A percentile compares a stretch with the other conserved stretches of the same genome.
Conservation (phyloP, 2,329 filamentous ascomycete genomes). For the Cryphonectria nitschkei region DNA sequence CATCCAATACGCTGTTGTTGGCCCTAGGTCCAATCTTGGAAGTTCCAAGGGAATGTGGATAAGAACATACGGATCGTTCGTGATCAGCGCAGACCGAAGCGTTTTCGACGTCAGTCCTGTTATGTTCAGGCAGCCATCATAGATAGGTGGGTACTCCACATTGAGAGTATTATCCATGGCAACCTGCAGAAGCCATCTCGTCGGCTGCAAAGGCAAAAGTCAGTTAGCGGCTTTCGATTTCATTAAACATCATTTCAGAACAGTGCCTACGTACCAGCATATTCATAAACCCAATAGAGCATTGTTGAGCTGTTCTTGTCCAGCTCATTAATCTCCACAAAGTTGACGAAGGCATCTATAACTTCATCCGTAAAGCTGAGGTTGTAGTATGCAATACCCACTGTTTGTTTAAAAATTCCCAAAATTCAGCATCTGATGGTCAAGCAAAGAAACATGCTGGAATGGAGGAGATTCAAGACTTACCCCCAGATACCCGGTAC, state of each 20-base stretch:
- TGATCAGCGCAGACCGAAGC: not conserved
- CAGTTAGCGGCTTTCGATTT: not conserved
- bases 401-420: not conserved
- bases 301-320: constrained; percentile 11
- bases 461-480: not conserved
- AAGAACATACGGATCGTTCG: not conserved
- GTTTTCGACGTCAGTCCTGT: not conserved
- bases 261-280: not conserved
- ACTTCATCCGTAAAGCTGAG: not conserved
- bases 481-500: not conserved
- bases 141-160: not conserved
- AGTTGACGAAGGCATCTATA: not conserved
- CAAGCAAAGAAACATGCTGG: not conserved
- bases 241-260: not conserved
- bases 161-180: constrained; percentile 1
- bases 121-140: not conserved
- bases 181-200: not conserved
- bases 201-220: not conserved
- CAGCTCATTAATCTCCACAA: not conserved
- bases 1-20: not conserved
- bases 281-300: constrained; percentile 4
- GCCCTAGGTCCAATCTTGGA: not conserved
- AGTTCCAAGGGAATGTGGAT: not conserved
- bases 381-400: not conserved
- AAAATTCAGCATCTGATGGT: not conserved